Percentiles rank a stretch among this genome's conserved stretches.
Conservation (phyloP, 1,139 yeast species). For the Blastobotrys petasosporus region DNA sequence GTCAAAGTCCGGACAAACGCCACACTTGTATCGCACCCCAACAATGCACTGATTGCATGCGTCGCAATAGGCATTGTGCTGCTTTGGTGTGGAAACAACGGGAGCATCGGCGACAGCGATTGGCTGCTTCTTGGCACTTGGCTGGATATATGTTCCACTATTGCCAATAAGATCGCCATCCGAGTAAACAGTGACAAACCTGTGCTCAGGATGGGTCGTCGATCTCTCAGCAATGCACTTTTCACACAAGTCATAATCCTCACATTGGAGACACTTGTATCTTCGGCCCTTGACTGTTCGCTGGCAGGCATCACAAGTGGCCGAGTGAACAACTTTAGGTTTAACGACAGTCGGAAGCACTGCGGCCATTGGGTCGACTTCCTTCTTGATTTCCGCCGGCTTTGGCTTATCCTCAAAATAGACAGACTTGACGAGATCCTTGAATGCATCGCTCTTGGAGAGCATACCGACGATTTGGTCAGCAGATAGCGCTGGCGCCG, state of each 20-base stretch:
- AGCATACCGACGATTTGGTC: too few species aligned
- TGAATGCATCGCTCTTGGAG: too few species aligned
- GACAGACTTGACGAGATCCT: too few species aligned
- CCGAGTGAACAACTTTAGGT: slow-evolving; percentile 4
- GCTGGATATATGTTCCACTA: neutral
- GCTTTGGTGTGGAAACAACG: neutral
- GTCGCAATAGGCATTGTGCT: slow-evolving; percentile 21
- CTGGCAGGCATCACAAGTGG: slow-evolving; percentile 22
- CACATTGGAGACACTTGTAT: slow-evolving; percentile 46
- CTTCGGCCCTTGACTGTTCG: slow-evolving; percentile 28
- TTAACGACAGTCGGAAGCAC: neutral
- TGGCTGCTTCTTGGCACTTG: neutral
- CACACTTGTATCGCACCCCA: slow-evolving; percentile 42
- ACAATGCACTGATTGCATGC: slow-evolving; percentile 17
- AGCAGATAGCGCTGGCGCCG: too few species aligned
- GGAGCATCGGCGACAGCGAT: neutral
- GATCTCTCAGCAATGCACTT: slow-evolving; percentile 30
- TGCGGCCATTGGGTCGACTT: too few species aligned
- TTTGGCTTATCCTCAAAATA: neutral
- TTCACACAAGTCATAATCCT: slow-evolving; percentile 48
- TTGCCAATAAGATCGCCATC: slow-evolving; percentile 10
- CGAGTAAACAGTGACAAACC: slow-evolving; percentile 20
- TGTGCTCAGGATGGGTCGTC: slow-evolving; percentile 17
- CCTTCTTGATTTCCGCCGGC: neutral
- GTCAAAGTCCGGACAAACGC: slow-evolving; percentile 48